Evolutionary conservation across 2,329 filamentous ascomycete species (phyloP).

Genomic region (Pyrenophora seminiperda): DNA sequence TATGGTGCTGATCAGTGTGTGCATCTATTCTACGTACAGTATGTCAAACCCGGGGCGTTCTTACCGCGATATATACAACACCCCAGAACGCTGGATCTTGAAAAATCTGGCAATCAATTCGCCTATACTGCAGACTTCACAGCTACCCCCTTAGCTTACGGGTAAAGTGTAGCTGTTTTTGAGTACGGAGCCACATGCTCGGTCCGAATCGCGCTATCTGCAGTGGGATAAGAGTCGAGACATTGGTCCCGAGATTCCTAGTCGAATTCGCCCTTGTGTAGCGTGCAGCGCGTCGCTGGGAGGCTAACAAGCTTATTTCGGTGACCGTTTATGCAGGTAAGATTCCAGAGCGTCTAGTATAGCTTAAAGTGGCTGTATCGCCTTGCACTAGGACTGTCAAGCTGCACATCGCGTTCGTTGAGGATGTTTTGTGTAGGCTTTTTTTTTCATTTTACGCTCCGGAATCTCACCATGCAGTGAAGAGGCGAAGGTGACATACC

Average conservation of each 20-base stretch:
- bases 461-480: neutral
- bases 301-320: neutral
- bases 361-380: neutral
- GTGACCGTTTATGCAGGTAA: neutral
- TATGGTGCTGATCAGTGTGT: neutral
- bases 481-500: neutral
- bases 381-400: neutral
- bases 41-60: neutral
- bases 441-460: neutral
- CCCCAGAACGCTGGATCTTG: neutral
- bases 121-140: neutral
- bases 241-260: neutral
- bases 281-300: neutral
- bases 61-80: neutral
- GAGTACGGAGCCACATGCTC: neutral
- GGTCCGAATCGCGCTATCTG: neutral
- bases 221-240: neutral
- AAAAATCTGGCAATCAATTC: neutral
- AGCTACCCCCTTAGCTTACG: neutral
- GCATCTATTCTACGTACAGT: neutral
- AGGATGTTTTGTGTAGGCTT: neutral
- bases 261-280: neutral
- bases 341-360: slow-evolving; percentile 1
- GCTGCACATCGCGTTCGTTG: neutral
- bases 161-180: neutral